phyloP scores from a whole-genome alignment of 768 basidiomycete genomes.

The Glaciozyma martinii region DNA sequence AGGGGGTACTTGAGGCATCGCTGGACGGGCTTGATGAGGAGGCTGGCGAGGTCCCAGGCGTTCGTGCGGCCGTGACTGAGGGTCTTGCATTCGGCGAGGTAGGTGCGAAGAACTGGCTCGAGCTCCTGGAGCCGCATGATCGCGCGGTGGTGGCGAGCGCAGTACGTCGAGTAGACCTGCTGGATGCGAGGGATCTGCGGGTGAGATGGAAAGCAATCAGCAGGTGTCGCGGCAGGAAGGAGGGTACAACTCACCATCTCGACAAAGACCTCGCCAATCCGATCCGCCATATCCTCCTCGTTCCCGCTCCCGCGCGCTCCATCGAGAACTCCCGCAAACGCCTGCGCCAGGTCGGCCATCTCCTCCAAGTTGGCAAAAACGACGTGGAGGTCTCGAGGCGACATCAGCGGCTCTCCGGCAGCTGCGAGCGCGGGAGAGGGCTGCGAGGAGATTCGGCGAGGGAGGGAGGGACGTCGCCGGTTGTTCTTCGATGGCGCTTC shows the following conservation, averaged over 20 bases:
- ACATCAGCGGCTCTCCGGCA: constrained; percentile 7
- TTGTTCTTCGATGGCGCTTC: not conserved
- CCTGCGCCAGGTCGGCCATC: constrained; percentile 29
- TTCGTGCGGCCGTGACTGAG: constrained; percentile 51
- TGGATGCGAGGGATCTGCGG: constrained; percentile 31
- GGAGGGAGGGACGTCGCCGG: constrained; percentile 6
- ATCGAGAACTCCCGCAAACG: constrained; percentile 27
- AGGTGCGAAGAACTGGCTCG: constrained; percentile 50
- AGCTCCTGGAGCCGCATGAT: constrained; percentile 56
- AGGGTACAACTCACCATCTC: constrained; percentile 28
- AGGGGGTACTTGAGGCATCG: constrained; percentile 97
- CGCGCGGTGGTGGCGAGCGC: constrained; percentile 44
- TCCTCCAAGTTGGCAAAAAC: constrained; percentile 35
- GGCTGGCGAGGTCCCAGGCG: constrained; percentile 85
- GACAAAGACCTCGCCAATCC: constrained; percentile 31
- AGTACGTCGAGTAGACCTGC: constrained; percentile 33
- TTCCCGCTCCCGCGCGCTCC: constrained; percentile 1
- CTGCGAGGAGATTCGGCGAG: not conserved
- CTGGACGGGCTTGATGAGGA: constrained; percentile 97
- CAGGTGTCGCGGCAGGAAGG: not conserved
- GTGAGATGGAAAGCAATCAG: not conserved
- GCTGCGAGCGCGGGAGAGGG: not conserved
- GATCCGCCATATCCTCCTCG: constrained; percentile 6
- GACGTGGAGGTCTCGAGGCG: constrained; percentile 20
- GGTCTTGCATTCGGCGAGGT: constrained; percentile 48